Conservation (phyloP, 768 basidiomycete genomes). For the Amanita exitialis region DNA sequence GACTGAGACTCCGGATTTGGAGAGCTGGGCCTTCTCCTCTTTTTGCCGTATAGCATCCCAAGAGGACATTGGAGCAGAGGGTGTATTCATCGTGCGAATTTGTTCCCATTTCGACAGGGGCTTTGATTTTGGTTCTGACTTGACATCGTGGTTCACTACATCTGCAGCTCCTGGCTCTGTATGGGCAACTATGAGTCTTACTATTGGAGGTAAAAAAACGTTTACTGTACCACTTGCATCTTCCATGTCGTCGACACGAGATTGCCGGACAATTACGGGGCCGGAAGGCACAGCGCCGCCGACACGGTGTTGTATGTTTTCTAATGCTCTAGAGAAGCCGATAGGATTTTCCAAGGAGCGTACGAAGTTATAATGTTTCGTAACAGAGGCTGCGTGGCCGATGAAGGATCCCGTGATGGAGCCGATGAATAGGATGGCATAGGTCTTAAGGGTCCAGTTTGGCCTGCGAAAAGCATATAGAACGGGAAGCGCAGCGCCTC, state of each 20-base stretch:
- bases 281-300: constrained; percentile 17
- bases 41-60: constrained; percentile 64
- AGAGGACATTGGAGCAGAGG: constrained; percentile 34
- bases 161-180: background rate
- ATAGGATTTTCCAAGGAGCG: constrained; percentile 27
- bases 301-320: constrained; percentile 35
- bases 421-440: constrained; percentile 12
- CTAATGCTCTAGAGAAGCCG: constrained; percentile 29
- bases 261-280: constrained; percentile 19
- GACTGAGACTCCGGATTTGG: constrained; percentile 8
- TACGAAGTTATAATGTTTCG: constrained; percentile 26
- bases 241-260: constrained; percentile 2
- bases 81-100: constrained; percentile 45
- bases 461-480: constrained; percentile 14
- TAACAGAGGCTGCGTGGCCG: constrained; percentile 19
- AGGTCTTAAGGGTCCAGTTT: constrained; percentile 13
- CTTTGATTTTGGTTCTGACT: constrained; percentile 9
- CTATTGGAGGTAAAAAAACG: background rate
- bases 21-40: constrained; percentile 29
- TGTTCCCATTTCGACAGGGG: constrained; percentile 49
- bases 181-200: background rate
- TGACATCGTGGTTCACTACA: background rate
- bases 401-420: constrained; percentile 20
- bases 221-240: background rate
- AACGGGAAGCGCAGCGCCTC: constrained; percentile 10